A percentile compares a stretch with the other conserved stretches of the same genome.
These are phyloP conservation scores for Hepatocystis sp. DNA, from an alignment of 169 alveolate species.

Conservation along the genomic window DNA sequence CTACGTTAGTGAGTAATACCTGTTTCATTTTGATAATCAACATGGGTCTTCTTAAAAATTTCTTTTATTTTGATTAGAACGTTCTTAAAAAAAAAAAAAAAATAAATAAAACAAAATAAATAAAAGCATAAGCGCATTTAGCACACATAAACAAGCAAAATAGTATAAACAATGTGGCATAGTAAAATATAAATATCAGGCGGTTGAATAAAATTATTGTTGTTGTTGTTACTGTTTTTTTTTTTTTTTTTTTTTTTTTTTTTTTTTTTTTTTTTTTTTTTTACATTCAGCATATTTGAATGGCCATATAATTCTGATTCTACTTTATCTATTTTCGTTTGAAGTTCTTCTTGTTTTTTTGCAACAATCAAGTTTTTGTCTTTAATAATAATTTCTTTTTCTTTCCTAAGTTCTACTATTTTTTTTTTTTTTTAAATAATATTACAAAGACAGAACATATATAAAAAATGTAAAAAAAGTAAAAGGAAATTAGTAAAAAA, in stretches of 20 bases:
- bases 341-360: slow-evolving; percentile 42
- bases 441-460: not conserved
- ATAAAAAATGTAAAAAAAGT: slow-evolving; percentile 3
- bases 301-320: slow-evolving; percentile 33
- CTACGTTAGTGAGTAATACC: slow-evolving; percentile 10
- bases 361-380: slow-evolving; percentile 34
- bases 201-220: too few species aligned
- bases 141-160: too few species aligned
- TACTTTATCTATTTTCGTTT: slow-evolving; percentile 16
- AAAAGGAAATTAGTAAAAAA: not conserved
- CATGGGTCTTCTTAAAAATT: slow-evolving; percentile 64
- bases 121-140: too few species aligned
- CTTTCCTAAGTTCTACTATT: slow-evolving; percentile 58
- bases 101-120: not conserved
- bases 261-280: too few species aligned
- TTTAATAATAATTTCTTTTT: slow-evolving; percentile 36
- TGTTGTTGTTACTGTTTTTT: too few species aligned
- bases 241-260: too few species aligned
- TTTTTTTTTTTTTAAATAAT: slow-evolving; percentile 16
- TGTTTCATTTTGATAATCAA: slow-evolving; percentile 44
- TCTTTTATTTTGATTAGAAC: slow-evolving; percentile 17
- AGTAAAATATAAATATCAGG: too few species aligned
- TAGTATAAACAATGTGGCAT: too few species aligned
- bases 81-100: slow-evolving; percentile 15
- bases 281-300: slow-evolving; percentile 64